phyloP scores from a whole-genome alignment of 495 filamentous ascomycete genomes.

The Neurospora sp. region DNA sequence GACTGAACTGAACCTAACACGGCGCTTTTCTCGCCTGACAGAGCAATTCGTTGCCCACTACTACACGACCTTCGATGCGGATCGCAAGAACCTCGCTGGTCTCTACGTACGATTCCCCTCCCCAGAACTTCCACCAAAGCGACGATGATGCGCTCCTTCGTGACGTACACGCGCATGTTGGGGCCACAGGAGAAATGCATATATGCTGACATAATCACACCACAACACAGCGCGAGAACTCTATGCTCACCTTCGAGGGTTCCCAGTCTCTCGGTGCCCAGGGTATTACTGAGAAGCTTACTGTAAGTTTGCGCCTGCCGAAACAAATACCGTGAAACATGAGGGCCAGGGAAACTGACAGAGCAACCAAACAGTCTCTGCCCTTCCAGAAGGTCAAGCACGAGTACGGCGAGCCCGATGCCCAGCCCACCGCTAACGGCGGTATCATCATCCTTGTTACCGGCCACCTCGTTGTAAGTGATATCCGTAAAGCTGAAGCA shows the following conservation, averaged over 20 bases:
- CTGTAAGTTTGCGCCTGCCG: constrained; percentile 33
- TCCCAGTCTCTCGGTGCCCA: constrained; percentile 44
- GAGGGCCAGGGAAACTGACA: not conserved
- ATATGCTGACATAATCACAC: constrained; percentile 1
- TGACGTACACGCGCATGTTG: not conserved
- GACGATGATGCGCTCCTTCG: not conserved
- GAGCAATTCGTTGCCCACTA: constrained; percentile 81
- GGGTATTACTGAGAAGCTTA: constrained; percentile 66
- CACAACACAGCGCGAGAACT: constrained; percentile 55
- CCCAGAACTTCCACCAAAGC: not conserved
- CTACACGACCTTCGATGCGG: constrained; percentile 72
- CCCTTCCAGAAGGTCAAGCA: constrained; percentile 76
- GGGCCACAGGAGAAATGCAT: not conserved
- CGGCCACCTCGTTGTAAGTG: constrained; percentile 65
- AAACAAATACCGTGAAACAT: not conserved
- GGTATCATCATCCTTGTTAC: constrained; percentile 78
- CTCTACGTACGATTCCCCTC: constrained; percentile 62
- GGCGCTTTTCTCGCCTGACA: constrained; percentile 23
- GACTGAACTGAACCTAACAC: constrained; percentile 3
- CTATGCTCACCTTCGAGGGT: constrained; percentile 90
- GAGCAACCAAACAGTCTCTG: constrained; percentile 41
- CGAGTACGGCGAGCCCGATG: constrained; percentile 56
- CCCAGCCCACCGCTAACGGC: constrained; percentile 55
- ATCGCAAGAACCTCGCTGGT: constrained; percentile 47
- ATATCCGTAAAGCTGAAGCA: too few relatives aligned